These are phyloP conservation scores for Sclerotinia glacialis DNA, from an alignment of 2,329 filamentous ascomycete genomes.

Conservation along the genomic window DNA sequence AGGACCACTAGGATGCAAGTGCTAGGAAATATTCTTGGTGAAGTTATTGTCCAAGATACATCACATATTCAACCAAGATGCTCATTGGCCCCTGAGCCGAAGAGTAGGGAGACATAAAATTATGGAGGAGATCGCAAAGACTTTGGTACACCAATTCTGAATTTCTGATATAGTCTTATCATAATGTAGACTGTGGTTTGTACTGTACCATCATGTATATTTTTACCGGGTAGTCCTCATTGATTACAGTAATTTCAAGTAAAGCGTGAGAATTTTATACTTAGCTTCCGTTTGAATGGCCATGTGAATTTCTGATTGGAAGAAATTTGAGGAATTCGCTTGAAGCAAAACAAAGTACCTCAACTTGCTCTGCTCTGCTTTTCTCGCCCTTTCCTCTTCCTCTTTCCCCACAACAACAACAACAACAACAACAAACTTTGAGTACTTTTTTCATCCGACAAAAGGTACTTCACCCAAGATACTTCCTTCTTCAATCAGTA, in stretches of 20 bases:
- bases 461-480: neutral
- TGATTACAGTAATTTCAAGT: neutral
- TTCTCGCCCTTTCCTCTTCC: neutral
- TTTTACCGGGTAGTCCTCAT: neutral
- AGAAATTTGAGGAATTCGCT: neutral
- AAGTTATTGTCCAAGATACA: neutral
- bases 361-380: neutral
- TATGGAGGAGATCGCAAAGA: neutral
- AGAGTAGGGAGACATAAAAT: neutral
- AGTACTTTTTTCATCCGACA: neutral
- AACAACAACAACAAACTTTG: neutral
- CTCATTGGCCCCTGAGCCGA: conserved; percentile 3
- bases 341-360: neutral
- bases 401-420: neutral
- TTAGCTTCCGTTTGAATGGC: neutral
- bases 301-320: neutral
- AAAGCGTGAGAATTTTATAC: neutral
- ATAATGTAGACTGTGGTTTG: neutral
- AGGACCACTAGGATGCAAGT: neutral
- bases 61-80: neutral
- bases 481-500: neutral
- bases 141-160: neutral
- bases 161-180: neutral
- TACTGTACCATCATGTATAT: neutral
- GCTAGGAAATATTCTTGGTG: neutral